Evolutionary conservation across 768 basidiomycete genomes (phyloP).

Genomic region (Omphalotus guepiniiformis): DNA sequence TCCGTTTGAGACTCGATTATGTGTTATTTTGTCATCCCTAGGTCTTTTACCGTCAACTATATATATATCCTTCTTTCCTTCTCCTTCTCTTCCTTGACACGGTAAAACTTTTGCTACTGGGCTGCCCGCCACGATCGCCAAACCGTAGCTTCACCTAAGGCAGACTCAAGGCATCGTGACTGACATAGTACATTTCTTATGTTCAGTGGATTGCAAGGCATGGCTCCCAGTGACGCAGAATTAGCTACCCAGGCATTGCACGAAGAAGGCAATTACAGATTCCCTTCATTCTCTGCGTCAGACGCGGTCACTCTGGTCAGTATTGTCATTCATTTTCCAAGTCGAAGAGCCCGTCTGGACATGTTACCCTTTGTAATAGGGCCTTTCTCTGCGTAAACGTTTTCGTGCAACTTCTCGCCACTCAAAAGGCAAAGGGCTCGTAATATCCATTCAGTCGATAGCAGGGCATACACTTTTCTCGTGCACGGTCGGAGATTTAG

Average conservation of each 20-base stretch:
- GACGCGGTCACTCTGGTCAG: conserved; percentile 75
- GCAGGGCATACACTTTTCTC: conserved; percentile 77
- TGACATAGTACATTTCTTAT: too few species aligned
- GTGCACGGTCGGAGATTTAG: conserved; percentile 81
- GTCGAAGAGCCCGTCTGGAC: background rate
- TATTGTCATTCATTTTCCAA: background rate
- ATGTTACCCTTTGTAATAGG: conserved; percentile 24
- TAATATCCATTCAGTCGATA: conserved; percentile 75
- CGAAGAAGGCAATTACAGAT: conserved; percentile 69
- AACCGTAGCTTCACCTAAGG: too few species aligned
- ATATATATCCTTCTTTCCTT: too few species aligned
- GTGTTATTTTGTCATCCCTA: too few species aligned
- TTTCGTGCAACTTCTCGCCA: conserved; percentile 71
- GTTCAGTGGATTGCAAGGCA: conserved; percentile 62
- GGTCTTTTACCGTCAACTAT: too few species aligned
- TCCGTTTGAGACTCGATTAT: too few species aligned
- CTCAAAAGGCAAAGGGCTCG: conserved; percentile 73
- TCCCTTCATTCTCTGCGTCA: conserved; percentile 66
- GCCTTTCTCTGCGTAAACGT: conserved; percentile 78
- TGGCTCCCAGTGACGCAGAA: conserved; percentile 66
- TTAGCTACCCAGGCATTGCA: conserved; percentile 65
- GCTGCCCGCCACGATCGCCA: too few species aligned
- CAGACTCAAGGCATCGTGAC: too few species aligned
- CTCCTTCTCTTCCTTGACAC: too few species aligned
- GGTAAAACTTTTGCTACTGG: too few species aligned